Evolutionary conservation across 768 basidiomycete species (phyloP).

Genomic region (Pisolithus tinctorius): DNA sequence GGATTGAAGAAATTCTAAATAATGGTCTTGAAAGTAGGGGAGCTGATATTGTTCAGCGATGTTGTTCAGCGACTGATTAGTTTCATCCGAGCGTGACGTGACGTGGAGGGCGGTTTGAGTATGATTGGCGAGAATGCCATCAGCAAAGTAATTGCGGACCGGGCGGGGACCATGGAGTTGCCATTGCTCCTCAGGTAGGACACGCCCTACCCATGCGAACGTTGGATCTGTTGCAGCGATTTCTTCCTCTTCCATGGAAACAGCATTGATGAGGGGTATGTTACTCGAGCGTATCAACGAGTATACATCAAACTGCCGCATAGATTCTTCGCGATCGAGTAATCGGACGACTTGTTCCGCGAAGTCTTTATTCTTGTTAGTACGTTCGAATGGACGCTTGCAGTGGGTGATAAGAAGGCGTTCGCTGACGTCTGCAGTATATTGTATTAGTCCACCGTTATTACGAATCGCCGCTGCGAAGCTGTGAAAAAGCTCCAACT

Average conservation of each 20-base stretch:
- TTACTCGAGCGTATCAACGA: too few species aligned
- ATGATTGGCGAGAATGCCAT: too few species aligned
- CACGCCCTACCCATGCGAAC: too few species aligned
- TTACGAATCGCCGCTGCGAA: slow-evolving; percentile 8
- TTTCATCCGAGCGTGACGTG: neutral
- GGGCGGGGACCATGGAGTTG: too few species aligned
- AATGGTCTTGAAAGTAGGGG: slow-evolving; percentile 14
- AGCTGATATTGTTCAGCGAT: slow-evolving; percentile 10
- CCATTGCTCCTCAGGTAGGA: too few species aligned
- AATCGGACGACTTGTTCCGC: slow-evolving; percentile 27
- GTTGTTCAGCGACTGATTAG: neutral
- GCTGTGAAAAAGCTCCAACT: neutral
- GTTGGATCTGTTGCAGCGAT: too few species aligned
- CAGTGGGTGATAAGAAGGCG: slow-evolving; percentile 4
- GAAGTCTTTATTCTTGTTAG: slow-evolving; percentile 25
- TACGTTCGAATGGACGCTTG: slow-evolving; percentile 17
- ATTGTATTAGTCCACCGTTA: slow-evolving; percentile 27
- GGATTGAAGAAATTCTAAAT: neutral
- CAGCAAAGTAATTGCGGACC: too few species aligned
- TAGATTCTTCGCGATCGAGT: slow-evolving; percentile 26
- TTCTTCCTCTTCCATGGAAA: too few species aligned
- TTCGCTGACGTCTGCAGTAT: slow-evolving; percentile 31
- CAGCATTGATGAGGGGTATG: too few species aligned
- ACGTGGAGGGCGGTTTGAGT: neutral
- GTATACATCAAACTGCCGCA: neutral